A percentile compares a stretch with the other conserved stretches of the same genome.
Conservation (phyloP, 1,284 basidiomycete species). For the Pterulicium gracile region DNA sequence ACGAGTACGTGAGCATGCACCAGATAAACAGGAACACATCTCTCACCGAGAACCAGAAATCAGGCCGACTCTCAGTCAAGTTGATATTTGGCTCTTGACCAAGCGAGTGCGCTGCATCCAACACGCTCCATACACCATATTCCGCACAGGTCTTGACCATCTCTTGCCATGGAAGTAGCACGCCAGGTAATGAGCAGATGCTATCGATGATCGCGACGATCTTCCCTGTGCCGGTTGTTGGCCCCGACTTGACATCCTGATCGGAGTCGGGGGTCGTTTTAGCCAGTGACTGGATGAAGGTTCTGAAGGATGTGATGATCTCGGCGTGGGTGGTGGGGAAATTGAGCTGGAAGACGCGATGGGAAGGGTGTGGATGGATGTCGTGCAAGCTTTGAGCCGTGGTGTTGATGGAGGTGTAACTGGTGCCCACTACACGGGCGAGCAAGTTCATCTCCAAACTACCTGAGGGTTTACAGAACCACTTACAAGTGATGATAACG, state of each 20-base stretch:
- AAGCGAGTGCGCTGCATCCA: conserved; percentile 83
- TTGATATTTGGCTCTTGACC: conserved; percentile 58
- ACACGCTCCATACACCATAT: conserved; percentile 54
- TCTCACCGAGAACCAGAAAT: conserved; percentile 73
- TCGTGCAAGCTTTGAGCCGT: conserved; percentile 55
- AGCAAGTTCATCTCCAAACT: too few species aligned
- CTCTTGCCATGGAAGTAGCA: conserved; percentile 70
- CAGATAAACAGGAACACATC: background rate
- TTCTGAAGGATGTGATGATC: conserved; percentile 46
- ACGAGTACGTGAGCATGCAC: too few species aligned
- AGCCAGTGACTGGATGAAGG: conserved; percentile 19
- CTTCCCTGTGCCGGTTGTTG: conserved; percentile 20
- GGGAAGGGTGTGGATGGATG: conserved; percentile 35
- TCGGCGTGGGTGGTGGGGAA: conserved; percentile 58
- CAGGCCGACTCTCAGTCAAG: conserved; percentile 47
- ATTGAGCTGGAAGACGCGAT: conserved; percentile 38
- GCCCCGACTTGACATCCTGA: conserved; percentile 18
- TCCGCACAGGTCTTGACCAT: conserved; percentile 62
- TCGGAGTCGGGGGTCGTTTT: background rate
- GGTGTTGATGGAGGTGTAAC: conserved; percentile 51
- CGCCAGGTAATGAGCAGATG: conserved; percentile 64
- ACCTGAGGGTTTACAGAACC: too few species aligned
- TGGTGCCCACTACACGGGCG: too few species aligned
- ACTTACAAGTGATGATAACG: conserved; percentile 31
- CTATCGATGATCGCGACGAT: conserved; percentile 69